These are phyloP conservation scores for Phytophthora litchii DNA, from an alignment of 352 stramenopile species.

Conservation along the genomic window DNA sequence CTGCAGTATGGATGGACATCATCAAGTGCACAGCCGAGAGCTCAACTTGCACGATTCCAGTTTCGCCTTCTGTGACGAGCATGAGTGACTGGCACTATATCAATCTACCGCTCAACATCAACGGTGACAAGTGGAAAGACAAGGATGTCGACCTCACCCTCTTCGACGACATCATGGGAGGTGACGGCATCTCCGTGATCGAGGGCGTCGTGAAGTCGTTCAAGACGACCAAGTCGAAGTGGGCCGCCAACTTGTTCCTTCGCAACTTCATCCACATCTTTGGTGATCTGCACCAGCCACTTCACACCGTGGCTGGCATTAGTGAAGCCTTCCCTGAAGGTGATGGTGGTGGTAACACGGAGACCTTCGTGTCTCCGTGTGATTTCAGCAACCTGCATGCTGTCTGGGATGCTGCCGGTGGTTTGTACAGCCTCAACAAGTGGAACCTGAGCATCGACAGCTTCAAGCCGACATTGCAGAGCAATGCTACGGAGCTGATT, in stretches of 20 bases:
- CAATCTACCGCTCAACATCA: constrained; percentile 59
- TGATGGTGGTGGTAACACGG: constrained; percentile 64
- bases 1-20: constrained; percentile 59
- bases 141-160: constrained; percentile 42
- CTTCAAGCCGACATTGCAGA: constrained; percentile 30
- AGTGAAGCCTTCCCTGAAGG: constrained; percentile 46
- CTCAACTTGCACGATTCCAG: constrained; percentile 38
- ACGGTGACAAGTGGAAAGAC: constrained; percentile 36
- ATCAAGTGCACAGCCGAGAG: constrained; percentile 57
- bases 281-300: constrained; percentile 58
- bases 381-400: constrained; percentile 62
- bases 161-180: constrained; percentile 54
- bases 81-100: constrained; percentile 74
- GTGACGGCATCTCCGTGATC: constrained; percentile 46
- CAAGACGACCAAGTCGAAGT: constrained; percentile 57
- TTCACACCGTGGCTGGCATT: constrained; percentile 56
- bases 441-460: constrained; percentile 44
- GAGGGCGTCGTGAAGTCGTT: constrained; percentile 51
- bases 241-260: constrained; percentile 56
- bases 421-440: constrained; percentile 53
- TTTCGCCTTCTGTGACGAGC: constrained; percentile 44
- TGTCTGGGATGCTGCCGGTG: constrained; percentile 61
- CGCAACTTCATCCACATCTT: constrained; percentile 75
- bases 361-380: constrained; percentile 54
- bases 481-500: constrained; percentile 54